A percentile compares a stretch with the other conserved stretches of the same genome.
Evolutionary conservation across 345 rosid genomes (phyloP).

Genomic region (Heritiera fomes): DNA sequence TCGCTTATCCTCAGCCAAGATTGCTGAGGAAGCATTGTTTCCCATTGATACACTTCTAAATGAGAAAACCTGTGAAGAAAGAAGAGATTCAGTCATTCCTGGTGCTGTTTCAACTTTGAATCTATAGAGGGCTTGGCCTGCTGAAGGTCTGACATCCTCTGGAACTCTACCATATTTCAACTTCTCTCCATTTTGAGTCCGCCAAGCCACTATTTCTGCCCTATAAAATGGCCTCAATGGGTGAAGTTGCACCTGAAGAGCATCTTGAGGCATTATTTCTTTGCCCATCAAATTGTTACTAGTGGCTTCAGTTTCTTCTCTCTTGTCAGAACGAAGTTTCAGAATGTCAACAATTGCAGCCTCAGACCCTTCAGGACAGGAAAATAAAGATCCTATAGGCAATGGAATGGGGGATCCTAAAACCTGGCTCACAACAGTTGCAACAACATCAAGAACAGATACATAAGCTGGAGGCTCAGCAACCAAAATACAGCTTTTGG

Average conservation of each 20-base stretch:
- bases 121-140: constrained; percentile 88
- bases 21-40: constrained; percentile 43
- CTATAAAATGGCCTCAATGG: constrained; percentile 91
- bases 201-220: constrained; percentile 94
- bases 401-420: constrained; percentile 68
- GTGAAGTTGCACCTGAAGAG: constrained; percentile 82
- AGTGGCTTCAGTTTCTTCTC: constrained; percentile 47
- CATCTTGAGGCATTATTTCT: constrained; percentile 79
- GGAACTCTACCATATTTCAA: constrained; percentile 91
- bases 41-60: constrained; percentile 66
- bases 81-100: constrained; percentile 58
- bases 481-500: constrained; percentile 59
- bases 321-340: constrained; percentile 59
- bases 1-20: constrained; percentile 33
- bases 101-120: constrained; percentile 77
- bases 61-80: constrained; percentile 94
- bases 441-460: constrained; percentile 60
- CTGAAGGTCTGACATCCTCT: constrained; percentile 85
- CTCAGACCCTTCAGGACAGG: constrained; percentile 80
- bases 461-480: constrained; percentile 83
- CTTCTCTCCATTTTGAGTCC: constrained; percentile 70
- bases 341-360: constrained; percentile 52
- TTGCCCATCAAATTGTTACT: constrained; percentile 57
- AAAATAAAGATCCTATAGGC: constrained; percentile 72
- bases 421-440: constrained; percentile 40